Evolutionary conservation across 768 basidiomycete species (phyloP), one percentile per base, ranked within the genome.

Genomic region (Chalciporus piperatus): DNA sequence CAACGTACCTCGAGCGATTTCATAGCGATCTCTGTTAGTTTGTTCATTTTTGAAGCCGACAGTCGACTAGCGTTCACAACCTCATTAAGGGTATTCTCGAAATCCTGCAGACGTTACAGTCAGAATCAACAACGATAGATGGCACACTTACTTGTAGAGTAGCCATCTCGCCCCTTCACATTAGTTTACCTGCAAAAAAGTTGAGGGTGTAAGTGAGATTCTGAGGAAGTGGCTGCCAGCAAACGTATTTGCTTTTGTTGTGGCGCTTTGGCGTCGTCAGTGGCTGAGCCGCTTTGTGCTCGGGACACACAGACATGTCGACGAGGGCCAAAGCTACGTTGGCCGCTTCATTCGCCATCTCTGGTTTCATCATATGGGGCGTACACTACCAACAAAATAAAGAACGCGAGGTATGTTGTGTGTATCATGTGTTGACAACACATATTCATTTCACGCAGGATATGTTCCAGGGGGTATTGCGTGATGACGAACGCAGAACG

Each of bases 381-480:
- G 94, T 98, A 27, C 95, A 98, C 66, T 87, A 78, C 61, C 81
- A 94, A 49, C 94, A 98, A 64, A 73, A 78, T 14, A 80, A 83
- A 61, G 93, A 98, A 69, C 85, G 85, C 50, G 82, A 92, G 59
- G 95, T 93, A 57, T 55, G 55, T 57, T 6, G 43, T 13, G 2
- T 30, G 8, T 41, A 45, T 3, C 41, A 6, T 25, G 14, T 43
- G 2, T 17, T 30, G 12, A 20, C 7, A n/a, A n/a, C 14, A 8
- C 14, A 22, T 20, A 37, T 48, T 67, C 19, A 68, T 17, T 20
- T 33, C 50, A 37, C 20, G 25, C 53, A 98, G 94, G 84, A 74
- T 25, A 97, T 97, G 94, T 96, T 89, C 64, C 76, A 86, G 64
- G 94, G 94, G 22, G 95, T 97, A 3, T 62, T 96, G 41, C 81